These are phyloP conservation scores for Leucosporidium yakuticum DNA, from an alignment of 768 basidiomycete genomes.

Conservation along the genomic window DNA sequence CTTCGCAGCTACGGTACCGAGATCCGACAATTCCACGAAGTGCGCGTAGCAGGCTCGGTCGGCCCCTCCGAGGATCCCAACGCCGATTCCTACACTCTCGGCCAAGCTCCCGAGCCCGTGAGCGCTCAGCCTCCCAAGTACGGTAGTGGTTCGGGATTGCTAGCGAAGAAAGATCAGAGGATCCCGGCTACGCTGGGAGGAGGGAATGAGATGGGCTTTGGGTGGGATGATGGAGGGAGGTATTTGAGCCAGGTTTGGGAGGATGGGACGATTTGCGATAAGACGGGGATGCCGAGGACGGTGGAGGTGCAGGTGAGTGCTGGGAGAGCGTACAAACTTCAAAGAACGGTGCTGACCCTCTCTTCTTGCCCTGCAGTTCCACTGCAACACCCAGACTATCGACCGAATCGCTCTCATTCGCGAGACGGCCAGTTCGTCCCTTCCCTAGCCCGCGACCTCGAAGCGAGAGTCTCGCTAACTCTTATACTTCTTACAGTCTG, in stretches of 20 bases:
- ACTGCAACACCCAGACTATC: constrained; percentile 38
- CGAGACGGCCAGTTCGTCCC: constrained; percentile 34
- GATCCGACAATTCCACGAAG: constrained; percentile 92
- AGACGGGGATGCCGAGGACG: constrained; percentile 76
- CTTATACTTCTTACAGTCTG: constrained; percentile 59
- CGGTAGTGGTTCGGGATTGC: constrained; percentile 54
- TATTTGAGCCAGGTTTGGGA: constrained; percentile 70
- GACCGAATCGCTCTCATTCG: constrained; percentile 40
- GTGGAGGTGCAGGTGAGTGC: constrained; percentile 83
- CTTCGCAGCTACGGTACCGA: constrained; percentile 60
- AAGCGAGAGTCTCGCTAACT: background rate
- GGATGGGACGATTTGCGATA: constrained; percentile 81
- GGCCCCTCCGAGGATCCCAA: constrained; percentile 41
- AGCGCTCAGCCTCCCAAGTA: constrained; percentile 36
- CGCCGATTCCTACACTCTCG: constrained; percentile 37
- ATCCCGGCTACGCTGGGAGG: constrained; percentile 70
- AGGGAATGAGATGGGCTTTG: constrained; percentile 47
- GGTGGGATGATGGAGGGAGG: constrained; percentile 40
- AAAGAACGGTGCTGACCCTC: background rate
- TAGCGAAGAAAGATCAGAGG: constrained; percentile 40
- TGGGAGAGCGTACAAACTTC: too few species aligned
- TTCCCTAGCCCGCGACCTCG: constrained; percentile 23
- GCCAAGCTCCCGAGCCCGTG: constrained; percentile 19
- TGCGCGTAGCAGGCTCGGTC: constrained; percentile 52
- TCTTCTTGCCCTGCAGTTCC: constrained; percentile 24